These are phyloP conservation scores for Fraxinus americana DNA, from an alignment of 257 asterid species.

Conservation along the genomic window DNA sequence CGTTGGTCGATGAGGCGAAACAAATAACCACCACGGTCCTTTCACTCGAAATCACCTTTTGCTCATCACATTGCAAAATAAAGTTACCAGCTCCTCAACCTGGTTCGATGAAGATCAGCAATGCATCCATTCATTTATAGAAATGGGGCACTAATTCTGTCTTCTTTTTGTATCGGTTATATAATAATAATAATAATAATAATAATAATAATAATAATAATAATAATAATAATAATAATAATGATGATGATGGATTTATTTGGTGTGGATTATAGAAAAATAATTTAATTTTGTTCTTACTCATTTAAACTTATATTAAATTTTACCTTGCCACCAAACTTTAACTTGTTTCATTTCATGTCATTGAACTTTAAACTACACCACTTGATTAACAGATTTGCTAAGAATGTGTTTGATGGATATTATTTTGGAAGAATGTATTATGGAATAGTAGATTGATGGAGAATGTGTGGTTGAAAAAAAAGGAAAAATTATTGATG, in stretches of 20 bases:
- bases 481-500: too few relatives aligned
- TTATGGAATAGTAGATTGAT: too few relatives aligned
- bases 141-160: constrained; percentile 16
- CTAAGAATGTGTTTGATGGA: too few relatives aligned
- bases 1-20: constrained; percentile 35
- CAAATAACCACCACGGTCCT: constrained; percentile 2
- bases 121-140: constrained; percentile 13
- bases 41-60: constrained; percentile 14
- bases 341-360: too few relatives aligned
- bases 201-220: not conserved
- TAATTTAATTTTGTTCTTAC: too few relatives aligned
- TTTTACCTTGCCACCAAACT: too few relatives aligned
- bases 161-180: constrained; percentile 20
- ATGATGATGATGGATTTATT: constrained; percentile 12
- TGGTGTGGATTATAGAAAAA: not conserved
- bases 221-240: not conserved
- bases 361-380: too few relatives aligned
- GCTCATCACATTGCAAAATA: constrained; percentile 14
- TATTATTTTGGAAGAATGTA: too few relatives aligned
- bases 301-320: too few relatives aligned
- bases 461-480: too few relatives aligned
- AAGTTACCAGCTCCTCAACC: constrained; percentile 19
- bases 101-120: constrained; percentile 9
- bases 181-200: not conserved
- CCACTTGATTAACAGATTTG: too few relatives aligned